Evolutionary conservation across 192 early-diverging fungal species (phyloP), one percentile per base, ranked within the genome.

Genomic region (Linnemannia hyalina): DNA sequence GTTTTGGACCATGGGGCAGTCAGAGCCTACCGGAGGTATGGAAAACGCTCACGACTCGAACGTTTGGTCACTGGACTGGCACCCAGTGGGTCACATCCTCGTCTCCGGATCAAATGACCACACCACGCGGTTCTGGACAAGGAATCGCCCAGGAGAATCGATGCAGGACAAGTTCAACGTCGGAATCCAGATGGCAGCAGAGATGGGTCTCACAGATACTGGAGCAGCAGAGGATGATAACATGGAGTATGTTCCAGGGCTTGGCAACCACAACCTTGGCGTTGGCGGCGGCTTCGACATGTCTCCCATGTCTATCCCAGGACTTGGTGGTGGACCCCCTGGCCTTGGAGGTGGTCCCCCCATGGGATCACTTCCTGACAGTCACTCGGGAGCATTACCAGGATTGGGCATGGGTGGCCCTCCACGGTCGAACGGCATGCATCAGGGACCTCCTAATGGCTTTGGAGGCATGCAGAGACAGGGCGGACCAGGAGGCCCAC

Each of bases 31-130:
- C 3, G 76, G 81, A 85, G 36, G 74, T n/a, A 79, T 97, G 76
- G 95, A 96, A 60, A 93, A 90, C 20, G 97, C 97, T 0, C 97
- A 99, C 80, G 95, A 95, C 29, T 95, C 94, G 32, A 94, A 96
- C 63, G 93, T 99, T 41, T 99, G 98, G 96, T 95, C 97, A 15
- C 81, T 99, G 22, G 98, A 98, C 78, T 99, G 97, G 96, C 98
- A 99, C 88, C 99, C 99, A 13, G 88, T 96, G 71, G 99, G 99
- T 10, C 99, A 99, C 83, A 93, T 99, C 10, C 89, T 99, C 32
- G 97, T 96, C 0, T 95, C 97, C 0, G 97, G 97, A 38, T 97
- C 96, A 26, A 99, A 99, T 78, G 99, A 99, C 83, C 96, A 98
- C 75, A 95, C 97, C 0, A 99, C 98, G 16, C 93, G 96, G 35